Evolutionary conservation across 2,329 filamentous ascomycete species (phyloP).

Genomic region (Curvularia hawaiiensis): DNA sequence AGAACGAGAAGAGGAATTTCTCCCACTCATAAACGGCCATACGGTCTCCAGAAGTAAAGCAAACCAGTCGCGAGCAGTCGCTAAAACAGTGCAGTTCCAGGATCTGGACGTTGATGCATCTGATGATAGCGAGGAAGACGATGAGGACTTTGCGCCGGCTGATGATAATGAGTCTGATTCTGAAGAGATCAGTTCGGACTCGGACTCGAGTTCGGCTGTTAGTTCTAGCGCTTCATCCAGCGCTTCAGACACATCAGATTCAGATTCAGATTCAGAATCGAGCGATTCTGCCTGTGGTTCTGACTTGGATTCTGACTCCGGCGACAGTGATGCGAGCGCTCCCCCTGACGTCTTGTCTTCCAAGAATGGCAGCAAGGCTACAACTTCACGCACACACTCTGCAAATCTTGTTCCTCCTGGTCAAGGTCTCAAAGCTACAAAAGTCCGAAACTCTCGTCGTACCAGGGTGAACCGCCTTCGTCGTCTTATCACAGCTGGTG

Average conservation of each 20-base stretch:
- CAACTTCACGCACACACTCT: not conserved
- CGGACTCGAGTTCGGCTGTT: constrained; percentile 21
- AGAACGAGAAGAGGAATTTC: not conserved
- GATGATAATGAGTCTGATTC: constrained; percentile 21
- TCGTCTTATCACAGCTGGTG: constrained; percentile 59
- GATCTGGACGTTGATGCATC: constrained; percentile 17
- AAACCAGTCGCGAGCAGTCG: not conserved
- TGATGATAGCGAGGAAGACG: constrained; percentile 26
- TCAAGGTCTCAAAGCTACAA: constrained; percentile 57
- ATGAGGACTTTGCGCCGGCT: constrained; percentile 36
- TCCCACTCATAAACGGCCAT: not conserved
- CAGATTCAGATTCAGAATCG: constrained; percentile 19
- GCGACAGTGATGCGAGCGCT: constrained; percentile 47
- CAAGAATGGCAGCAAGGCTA: constrained; percentile 17
- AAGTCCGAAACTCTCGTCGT: constrained; percentile 61
- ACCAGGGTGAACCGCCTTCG: constrained; percentile 56
- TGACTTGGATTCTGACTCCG: constrained; percentile 43
- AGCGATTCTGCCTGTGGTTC: constrained; percentile 37
- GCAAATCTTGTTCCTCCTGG: constrained; percentile 49
- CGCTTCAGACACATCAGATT: constrained; percentile 32
- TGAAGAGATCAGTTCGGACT: constrained; percentile 21
- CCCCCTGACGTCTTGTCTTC: constrained; percentile 32
- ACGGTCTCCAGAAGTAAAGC: not conserved
- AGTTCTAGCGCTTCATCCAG: constrained; percentile 10
- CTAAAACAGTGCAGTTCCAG: constrained; percentile 34